A percentile compares a stretch with the other conserved stretches of the same genome.
phyloP scores from a whole-genome alignment of 2,329 filamentous ascomycete genomes.

The Clarireedia monteithiana region DNA sequence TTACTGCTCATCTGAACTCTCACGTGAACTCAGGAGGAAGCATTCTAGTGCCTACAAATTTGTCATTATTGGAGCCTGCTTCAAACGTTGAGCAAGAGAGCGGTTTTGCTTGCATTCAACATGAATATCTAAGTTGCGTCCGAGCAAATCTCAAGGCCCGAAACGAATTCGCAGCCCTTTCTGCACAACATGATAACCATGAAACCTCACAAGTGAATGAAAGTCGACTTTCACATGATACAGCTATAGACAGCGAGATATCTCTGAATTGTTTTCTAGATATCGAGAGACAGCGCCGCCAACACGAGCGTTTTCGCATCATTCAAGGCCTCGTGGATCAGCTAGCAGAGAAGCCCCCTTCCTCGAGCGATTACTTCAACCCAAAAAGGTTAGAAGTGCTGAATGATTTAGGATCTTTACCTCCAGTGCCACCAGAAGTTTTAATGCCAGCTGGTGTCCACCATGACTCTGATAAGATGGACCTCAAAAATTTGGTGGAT shows the following conservation, averaged over 20 bases:
- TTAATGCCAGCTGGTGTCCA: slow-evolving; percentile 11
- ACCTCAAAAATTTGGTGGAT: slow-evolving; percentile 41
- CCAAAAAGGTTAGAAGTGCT: slow-evolving; percentile 15
- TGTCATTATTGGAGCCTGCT: slow-evolving; percentile 41
- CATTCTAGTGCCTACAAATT: slow-evolving; percentile 28
- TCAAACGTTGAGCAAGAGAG: slow-evolving; percentile 31
- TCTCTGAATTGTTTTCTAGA: slow-evolving; percentile 43
- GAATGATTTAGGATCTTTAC: slow-evolving; percentile 19
- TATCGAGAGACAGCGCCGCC: slow-evolving; percentile 43
- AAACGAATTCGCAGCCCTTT: slow-evolving; percentile 34
- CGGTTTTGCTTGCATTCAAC: slow-evolving; percentile 39
- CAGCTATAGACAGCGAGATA: slow-evolving; percentile 6
- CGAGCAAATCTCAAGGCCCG: slow-evolving; percentile 44
- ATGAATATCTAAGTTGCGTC: slow-evolving; percentile 48
- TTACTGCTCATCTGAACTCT: slow-evolving; percentile 46
- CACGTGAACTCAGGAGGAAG: slow-evolving; percentile 32
- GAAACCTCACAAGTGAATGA: slow-evolving; percentile 2
- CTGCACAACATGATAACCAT: slow-evolving; percentile 16
- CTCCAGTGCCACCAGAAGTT: slow-evolving; percentile 24
- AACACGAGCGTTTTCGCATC: slow-evolving; percentile 41
- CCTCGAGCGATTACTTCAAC: slow-evolving; percentile 42
- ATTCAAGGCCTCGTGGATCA: slow-evolving; percentile 44
- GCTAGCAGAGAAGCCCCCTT: slow-evolving; percentile 45
- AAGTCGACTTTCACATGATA: slow-evolving; percentile 14
- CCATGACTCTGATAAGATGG: slow-evolving; percentile 30